Evolutionary conservation across 768 basidiomycete genomes (phyloP).

Genomic region (Chiua virens): DNA sequence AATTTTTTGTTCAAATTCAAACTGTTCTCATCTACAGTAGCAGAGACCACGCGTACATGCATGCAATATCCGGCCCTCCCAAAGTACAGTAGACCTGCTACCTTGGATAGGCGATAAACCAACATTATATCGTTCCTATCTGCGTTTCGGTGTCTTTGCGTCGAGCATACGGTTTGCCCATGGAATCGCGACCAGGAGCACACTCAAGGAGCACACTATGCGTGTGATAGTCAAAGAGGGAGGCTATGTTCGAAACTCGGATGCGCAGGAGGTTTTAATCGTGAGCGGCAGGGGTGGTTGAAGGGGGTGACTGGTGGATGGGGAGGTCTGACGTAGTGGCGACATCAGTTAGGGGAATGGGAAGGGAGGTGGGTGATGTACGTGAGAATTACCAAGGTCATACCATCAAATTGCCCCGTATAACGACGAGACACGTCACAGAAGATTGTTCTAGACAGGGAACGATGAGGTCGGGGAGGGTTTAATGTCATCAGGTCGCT

Average conservation of each 20-base stretch:
- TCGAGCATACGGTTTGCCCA: not conserved
- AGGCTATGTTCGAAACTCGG: constrained; percentile 22
- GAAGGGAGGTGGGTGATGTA: too few relatives aligned
- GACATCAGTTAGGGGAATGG: too few relatives aligned
- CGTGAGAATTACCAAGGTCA: not conserved
- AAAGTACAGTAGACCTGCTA: constrained; percentile 4
- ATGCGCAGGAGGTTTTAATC: constrained; percentile 12
- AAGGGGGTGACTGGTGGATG: constrained; percentile 6
- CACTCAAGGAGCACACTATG: constrained; percentile 23
- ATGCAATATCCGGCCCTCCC: not conserved
- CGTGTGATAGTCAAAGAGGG: constrained; percentile 29
- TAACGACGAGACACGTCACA: constrained; percentile 2
- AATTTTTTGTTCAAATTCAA: too few relatives aligned
- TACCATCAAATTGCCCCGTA: constrained; percentile 16
- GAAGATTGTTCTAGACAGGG: not conserved
- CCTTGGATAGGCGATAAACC: not conserved
- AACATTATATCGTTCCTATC: not conserved
- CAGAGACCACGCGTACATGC: not conserved
- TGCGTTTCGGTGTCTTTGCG: not conserved
- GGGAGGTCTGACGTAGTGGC: not conserved
- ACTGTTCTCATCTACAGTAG: too few relatives aligned
- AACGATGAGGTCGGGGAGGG: not conserved
- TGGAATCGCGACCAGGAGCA: constrained; percentile 4
- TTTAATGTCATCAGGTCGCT: not conserved
- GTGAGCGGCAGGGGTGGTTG: constrained; percentile 14